Percentiles rank a stretch among this genome's conserved stretches.
Evolutionary conservation across 306 rosid genomes (phyloP).

Genomic region (Acmispon strigosus): DNA sequence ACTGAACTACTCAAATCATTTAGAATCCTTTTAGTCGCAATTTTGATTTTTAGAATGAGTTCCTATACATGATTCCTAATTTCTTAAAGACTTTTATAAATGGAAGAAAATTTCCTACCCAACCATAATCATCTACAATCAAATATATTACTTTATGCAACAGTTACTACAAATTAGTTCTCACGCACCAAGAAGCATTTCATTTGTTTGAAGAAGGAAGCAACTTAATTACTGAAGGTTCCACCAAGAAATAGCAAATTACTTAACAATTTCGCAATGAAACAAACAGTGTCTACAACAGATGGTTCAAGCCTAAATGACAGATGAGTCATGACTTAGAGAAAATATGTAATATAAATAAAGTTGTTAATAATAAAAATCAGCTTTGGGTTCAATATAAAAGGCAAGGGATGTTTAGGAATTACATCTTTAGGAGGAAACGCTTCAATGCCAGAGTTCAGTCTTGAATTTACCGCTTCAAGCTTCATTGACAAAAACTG

Average conservation of each 20-base stretch:
- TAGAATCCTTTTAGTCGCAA: not conserved
- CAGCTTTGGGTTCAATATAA: not conserved
- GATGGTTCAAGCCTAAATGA: not conserved
- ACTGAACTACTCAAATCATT: too few species aligned
- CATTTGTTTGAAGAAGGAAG: not conserved
- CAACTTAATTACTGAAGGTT: not conserved
- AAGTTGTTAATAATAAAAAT: too few species aligned
- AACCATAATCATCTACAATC: not conserved
- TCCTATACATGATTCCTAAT: not conserved
- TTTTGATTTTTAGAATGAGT: not conserved
- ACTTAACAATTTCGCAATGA: not conserved
- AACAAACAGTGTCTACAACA: not conserved
- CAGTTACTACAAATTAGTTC: not conserved
- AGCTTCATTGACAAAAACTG: conserved; percentile 98
- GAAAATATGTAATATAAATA: not conserved
- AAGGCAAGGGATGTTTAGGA: not conserved
- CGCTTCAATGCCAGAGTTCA: conserved; percentile 55
- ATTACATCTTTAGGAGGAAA: conserved; percentile 81
- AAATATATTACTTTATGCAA: not conserved
- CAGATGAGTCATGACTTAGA: not conserved
- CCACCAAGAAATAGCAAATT: not conserved
- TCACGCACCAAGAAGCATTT: not conserved
- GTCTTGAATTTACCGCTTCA: conserved; percentile 78
- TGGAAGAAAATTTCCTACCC: not conserved
- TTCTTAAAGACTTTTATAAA: not conserved